A percentile compares a stretch with the other conserved stretches of the same genome.
phyloP scores from a whole-genome alignment of 495 filamentous ascomycete genomes.

The Tuber melanosporum region DNA sequence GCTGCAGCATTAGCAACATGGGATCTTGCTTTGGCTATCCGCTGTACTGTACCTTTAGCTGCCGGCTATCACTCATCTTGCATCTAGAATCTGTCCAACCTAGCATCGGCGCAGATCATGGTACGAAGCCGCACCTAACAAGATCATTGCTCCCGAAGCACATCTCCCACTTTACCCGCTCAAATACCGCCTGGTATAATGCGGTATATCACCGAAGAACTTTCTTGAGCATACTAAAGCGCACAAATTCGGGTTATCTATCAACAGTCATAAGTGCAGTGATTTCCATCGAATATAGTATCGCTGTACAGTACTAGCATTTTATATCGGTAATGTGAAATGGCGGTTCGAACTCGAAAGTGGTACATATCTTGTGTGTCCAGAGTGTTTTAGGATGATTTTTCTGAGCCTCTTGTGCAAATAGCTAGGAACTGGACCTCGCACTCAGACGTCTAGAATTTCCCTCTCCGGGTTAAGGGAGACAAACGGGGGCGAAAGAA shows the following conservation, averaged over 20 bases:
- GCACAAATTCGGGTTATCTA: neutral
- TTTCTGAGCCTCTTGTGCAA: neutral
- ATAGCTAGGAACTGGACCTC: neutral
- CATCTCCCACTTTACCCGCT: neutral
- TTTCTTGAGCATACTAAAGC: neutral
- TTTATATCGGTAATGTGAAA: neutral
- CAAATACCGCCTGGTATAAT: neutral
- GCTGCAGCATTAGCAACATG: too few relatives aligned
- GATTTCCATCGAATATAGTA: neutral
- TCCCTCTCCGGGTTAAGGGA: neutral
- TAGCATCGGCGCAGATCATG: neutral
- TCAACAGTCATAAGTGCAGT: neutral
- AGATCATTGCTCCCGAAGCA: neutral
- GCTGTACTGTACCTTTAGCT: neutral
- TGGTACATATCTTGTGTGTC: neutral
- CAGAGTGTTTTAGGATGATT: too few relatives aligned
- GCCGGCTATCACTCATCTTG: neutral
- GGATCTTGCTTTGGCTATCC: too few relatives aligned
- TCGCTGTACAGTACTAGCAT: neutral
- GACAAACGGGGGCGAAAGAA: neutral
- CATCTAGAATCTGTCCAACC: neutral
- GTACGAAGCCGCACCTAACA: neutral
- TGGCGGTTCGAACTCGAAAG: neutral
- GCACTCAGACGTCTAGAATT: neutral
- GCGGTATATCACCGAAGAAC: neutral